Evolutionary conservation across 352 stramenopile genomes (phyloP), one percentile per base, ranked within the genome.

Genomic region (Pelagophyceae sp.): DNA sequence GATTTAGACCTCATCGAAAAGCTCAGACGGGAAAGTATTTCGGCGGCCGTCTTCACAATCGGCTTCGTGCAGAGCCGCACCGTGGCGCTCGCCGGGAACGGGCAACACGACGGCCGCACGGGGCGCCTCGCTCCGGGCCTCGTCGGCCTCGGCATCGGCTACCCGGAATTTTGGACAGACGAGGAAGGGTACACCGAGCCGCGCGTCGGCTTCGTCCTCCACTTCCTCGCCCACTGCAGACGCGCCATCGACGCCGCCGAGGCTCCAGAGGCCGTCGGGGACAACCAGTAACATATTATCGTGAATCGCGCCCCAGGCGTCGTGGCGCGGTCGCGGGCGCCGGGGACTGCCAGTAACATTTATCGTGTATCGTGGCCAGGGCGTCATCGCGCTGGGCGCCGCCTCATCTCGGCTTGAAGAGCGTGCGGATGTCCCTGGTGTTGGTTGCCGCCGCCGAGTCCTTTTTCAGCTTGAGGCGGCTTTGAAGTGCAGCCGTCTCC

Each of bases 401-500:
- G n/a, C n/a, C 50, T 65, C 23, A 65, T n/a, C 32, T 65, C 58
- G 23, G 23, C 58, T n/a, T 65, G 58, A 72, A 72, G 35, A 72
- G 40, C 31, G 63, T 5, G 6, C 63, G 63, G 31, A 72, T n/a
- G 63, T 72, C 63, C 31, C n/a, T 17, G 11, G 63, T 50, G 6
- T 32, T 32, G 29, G 1, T 25, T 1, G 63, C 63, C 6, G 6
- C 6, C 29, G 6, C 63, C 2, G 29, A 17, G 63, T 72, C 40
- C 35, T 72, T 72, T 32, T 1, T 1, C 5, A 5, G 3, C 19
- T 2, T 15, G 63, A 84, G 71, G 38, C 83, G 75, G 32, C 65
- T 54, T n/a, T 76, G 45, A 20, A 89, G 79, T 50, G 77, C 79
- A 32, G 77, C 78, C 35, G 85, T 89, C 78, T 86, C 84, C 29